Evolutionary conservation across 1,284 basidiomycete genomes (phyloP), one percentile per base, ranked within the genome.

Genomic region (Kwoniella shivajii): DNA sequence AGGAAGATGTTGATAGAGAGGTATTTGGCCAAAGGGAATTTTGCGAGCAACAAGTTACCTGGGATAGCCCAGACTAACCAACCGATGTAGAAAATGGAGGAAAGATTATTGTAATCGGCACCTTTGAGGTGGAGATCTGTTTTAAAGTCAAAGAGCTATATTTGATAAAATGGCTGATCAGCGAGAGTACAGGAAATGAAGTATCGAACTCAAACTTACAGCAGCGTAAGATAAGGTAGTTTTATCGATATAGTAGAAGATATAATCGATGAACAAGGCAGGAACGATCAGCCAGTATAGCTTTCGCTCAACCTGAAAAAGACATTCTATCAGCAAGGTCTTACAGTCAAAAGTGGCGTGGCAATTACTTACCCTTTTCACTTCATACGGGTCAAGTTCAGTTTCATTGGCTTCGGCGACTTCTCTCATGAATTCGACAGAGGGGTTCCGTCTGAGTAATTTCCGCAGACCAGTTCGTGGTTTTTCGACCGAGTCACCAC

Each of bases 51-150:
- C 11, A 80, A 48, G 59, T 80, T 80, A 7, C 79, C 75, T 0
- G 80, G 80, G 24, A 80, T 66, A 2, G 79, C 79, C 79, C 79
- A 80, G 1, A 67, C 71, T 6, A 80, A 49, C 79, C 79, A 80
- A 27, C 79, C 80, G 56, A 61, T 43, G 34, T 62, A 62, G 58
- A 69, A 71, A 50, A 70, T 68, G 5, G 66, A 68, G 9, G 57
- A 59, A 6, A 69, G 56, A 37, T 64, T 69, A 44, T 61, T 64
- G 60, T 75, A 75, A 18, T 73, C 54, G 2, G 50, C 57, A 4
- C 73, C 73, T 16, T 47, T 31, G 10, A 74, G 62, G 18, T 66
- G 47, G 13, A 75, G 64, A 37, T 74, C 75, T n/a, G 59, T 58
- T 44, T 69, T 69, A 50, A 78, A 73, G 16, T 69, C 73, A 59